These are phyloP conservation scores for Phytophthora agathidicida DNA, from an alignment of 352 stramenopile species.

Conservation along the genomic window DNA sequence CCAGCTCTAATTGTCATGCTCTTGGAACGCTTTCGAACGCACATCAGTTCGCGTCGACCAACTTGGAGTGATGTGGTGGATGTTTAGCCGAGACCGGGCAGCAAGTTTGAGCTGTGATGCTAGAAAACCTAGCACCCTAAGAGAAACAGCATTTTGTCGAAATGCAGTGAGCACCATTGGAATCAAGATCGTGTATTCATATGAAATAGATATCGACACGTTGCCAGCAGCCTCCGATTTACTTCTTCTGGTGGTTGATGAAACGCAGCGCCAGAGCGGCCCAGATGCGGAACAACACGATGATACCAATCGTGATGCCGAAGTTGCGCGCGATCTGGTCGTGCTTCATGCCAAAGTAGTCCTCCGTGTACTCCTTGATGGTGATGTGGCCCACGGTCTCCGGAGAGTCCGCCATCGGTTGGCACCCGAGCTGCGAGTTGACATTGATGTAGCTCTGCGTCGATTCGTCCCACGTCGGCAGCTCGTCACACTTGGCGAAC, in stretches of 20 bases:
- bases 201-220: slow-evolving; percentile 1
- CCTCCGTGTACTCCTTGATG: slow-evolving; percentile 7
- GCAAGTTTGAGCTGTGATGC: no score
- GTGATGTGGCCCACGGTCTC: slow-evolving; percentile 19
- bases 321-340: slow-evolving; percentile 22
- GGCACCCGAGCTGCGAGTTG: slow-evolving; percentile 16
- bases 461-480: slow-evolving; percentile 1
- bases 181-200: slow-evolving; percentile 8
- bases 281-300: slow-evolving; percentile 2
- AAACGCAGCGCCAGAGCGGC: slow-evolving; percentile 5
- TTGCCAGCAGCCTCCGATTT: background rate
- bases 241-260: slow-evolving; percentile 3
- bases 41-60: no score
- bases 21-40: no score
- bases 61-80: no score
- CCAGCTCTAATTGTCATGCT: no score
- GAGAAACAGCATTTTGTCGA: no score
- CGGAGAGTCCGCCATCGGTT: slow-evolving; percentile 2
- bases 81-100: no score
- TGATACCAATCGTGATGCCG: slow-evolving; percentile 10
- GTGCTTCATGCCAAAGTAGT: slow-evolving; percentile 17
- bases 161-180: no score
- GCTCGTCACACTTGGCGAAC: slow-evolving; percentile 15
- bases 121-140: no score
- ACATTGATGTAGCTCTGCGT: slow-evolving; percentile 13